Conservation (phyloP, 1,284 basidiomycete genomes). For the Fereydounia khargensis region DNA sequence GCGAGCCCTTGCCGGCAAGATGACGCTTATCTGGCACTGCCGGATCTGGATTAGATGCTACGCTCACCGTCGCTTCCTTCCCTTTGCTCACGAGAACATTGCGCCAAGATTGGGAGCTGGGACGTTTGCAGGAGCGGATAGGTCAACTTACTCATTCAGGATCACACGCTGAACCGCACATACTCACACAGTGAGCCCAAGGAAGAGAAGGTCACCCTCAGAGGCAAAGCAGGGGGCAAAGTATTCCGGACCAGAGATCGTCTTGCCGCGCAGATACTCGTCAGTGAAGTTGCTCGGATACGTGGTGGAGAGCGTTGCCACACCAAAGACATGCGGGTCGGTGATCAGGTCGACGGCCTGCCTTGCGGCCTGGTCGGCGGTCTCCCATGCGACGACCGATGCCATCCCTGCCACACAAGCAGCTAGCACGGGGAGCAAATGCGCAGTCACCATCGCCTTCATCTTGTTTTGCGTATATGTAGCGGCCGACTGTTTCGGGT, state of each 20-base stretch:
- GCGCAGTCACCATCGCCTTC: too few relatives aligned
- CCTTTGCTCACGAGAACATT: slow-evolving; percentile 28
- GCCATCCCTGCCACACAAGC: too few relatives aligned
- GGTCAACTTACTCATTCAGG: too few relatives aligned
- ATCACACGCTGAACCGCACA: too few relatives aligned
- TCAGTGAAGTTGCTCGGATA: slow-evolving; percentile 24
- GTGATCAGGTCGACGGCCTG: slow-evolving; percentile 27
- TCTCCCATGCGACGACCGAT: too few relatives aligned
- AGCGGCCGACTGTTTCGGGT: too few relatives aligned
- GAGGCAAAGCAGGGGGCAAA: slow-evolving; percentile 45
- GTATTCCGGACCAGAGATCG: slow-evolving; percentile 47
- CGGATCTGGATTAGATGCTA: slow-evolving; percentile 38
- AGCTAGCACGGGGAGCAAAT: too few relatives aligned
- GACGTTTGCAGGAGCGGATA: neutral
- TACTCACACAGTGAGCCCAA: slow-evolving; percentile 48
- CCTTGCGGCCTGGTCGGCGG: too few relatives aligned
- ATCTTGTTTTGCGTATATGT: too few relatives aligned
- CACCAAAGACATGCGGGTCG: slow-evolving; percentile 29
- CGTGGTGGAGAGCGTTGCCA: slow-evolving; percentile 35
- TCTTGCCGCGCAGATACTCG: slow-evolving; percentile 17
- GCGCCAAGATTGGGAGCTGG: slow-evolving; percentile 49
- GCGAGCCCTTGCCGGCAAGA: neutral
- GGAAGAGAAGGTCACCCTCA: slow-evolving; percentile 45
- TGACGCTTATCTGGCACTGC: slow-evolving; percentile 39
- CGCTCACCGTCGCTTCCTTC: slow-evolving; percentile 40